These are phyloP conservation scores for Amanita fuliginea DNA, from an alignment of 768 basidiomycete genomes.

Conservation along the genomic window DNA sequence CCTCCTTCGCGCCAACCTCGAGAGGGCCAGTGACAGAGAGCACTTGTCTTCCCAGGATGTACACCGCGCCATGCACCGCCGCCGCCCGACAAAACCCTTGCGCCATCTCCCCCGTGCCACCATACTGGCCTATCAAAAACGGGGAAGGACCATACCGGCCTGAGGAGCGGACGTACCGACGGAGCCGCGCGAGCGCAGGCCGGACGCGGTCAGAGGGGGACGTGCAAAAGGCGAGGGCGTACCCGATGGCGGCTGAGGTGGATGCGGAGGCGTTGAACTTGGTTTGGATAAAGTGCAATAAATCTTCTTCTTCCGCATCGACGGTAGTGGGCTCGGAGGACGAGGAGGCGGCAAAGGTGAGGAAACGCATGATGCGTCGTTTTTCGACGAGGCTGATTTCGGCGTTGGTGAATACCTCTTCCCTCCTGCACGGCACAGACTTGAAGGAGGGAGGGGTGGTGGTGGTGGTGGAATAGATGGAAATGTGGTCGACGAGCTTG, in stretches of 20 bases:
- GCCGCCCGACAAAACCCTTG: conserved; percentile 87
- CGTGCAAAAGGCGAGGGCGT: conserved; percentile 66
- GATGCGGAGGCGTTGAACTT: conserved; percentile 52
- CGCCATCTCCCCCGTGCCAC: conserved; percentile 82
- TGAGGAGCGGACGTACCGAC: conserved; percentile 61
- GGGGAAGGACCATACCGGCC: conserved; percentile 78
- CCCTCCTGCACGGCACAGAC: conserved; percentile 82
- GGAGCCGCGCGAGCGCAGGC: conserved; percentile 57
- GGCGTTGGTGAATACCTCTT: conserved; percentile 84
- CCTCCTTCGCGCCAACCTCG: not conserved
- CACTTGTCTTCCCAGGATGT: conserved; percentile 54
- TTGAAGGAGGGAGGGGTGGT: conserved; percentile 30
- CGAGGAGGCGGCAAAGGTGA: conserved; percentile 60
- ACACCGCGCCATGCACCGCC: conserved; percentile 70
- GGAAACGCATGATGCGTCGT: conserved; percentile 83
- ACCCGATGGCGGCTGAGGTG: conserved; percentile 53
- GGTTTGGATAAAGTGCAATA: conserved; percentile 35
- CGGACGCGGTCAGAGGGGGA: conserved; percentile 36
- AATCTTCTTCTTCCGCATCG: conserved; percentile 29
- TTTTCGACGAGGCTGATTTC: conserved; percentile 74
- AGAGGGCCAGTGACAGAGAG: conserved; percentile 11
- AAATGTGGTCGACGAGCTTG: conserved; percentile 64
- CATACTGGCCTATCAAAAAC: conserved; percentile 93
- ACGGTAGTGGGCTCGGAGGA: conserved; percentile 53
- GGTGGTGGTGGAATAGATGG: conserved; percentile 27